Evolutionary conservation across 345 rosid genomes (phyloP).

Genomic region (Excoecaria agallocha): DNA sequence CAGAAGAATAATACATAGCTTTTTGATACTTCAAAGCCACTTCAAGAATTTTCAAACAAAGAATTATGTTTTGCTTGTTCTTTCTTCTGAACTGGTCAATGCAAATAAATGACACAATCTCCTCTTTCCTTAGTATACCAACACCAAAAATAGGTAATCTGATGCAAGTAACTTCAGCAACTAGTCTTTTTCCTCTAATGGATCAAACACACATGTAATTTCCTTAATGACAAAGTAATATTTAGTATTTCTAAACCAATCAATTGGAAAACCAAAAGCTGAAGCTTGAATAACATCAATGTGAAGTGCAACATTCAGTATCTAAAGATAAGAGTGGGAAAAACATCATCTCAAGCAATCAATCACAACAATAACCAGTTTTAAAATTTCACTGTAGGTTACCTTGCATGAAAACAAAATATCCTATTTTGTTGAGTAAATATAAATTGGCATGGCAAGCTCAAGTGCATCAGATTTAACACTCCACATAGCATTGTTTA

Average conservation of each 20-base stretch:
- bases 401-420: not conserved
- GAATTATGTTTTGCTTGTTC: not conserved
- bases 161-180: slow-evolving; percentile 56
- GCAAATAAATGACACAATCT: slow-evolving; percentile 48
- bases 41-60: slow-evolving; percentile 5
- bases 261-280: not conserved
- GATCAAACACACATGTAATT: slow-evolving; percentile 81
- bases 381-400: not conserved
- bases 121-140: slow-evolving; percentile 60
- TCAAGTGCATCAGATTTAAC: not conserved
- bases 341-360: not conserved
- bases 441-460: not conserved
- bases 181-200: slow-evolving; percentile 70
- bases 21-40: not conserved
- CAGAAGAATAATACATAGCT: not conserved
- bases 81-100: slow-evolving; percentile 12
- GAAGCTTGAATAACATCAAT: not conserved
- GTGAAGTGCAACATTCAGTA: not conserved
- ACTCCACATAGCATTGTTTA: not conserved
- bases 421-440: not conserved
- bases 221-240: slow-evolving; percentile 38
- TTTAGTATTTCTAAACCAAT: not conserved
- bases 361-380: not conserved
- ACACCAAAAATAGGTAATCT: slow-evolving; percentile 61
- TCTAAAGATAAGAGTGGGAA: not conserved